Evolutionary conservation across 1,139 yeast species (phyloP).

Genomic region (Hyphopichia buzzinii): DNA sequence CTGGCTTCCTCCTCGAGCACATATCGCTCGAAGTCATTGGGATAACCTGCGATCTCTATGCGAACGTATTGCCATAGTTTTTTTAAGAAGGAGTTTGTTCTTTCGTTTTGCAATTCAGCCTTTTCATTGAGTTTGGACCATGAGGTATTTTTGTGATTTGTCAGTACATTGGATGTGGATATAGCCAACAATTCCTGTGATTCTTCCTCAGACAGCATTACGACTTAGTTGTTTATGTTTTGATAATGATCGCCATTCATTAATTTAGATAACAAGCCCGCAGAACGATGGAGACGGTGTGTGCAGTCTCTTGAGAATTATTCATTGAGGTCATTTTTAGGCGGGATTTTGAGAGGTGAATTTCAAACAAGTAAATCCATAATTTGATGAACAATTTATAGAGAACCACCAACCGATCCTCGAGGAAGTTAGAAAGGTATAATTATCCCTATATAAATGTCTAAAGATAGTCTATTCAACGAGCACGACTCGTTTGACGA

Average conservation of each 20-base stretch:
- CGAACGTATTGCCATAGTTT: conserved; percentile 28
- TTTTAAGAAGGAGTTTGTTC: conserved; percentile 20
- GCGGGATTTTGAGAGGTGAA: conserved; percentile 8
- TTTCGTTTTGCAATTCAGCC: not conserved
- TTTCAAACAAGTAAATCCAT: too few relatives aligned
- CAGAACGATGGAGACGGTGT: too few relatives aligned
- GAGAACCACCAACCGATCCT: too few relatives aligned
- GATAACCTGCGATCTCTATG: conserved; percentile 20
- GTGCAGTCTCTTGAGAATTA: conserved; percentile 1
- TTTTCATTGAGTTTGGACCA: not conserved
- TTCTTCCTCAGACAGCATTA: conserved; percentile 10
- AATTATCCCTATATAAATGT: too few relatives aligned
- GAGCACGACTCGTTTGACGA: conserved; percentile 40
- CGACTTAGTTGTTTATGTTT: not conserved
- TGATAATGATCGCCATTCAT: too few relatives aligned
- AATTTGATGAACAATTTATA: too few relatives aligned
- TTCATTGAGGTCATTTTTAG: conserved; percentile 6
- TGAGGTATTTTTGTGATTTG: not conserved
- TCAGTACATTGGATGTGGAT: conserved; percentile 5
- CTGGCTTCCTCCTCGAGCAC: conserved; percentile 47
- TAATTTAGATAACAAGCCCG: too few relatives aligned
- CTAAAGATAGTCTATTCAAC: conserved; percentile 1
- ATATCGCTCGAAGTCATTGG: conserved; percentile 38
- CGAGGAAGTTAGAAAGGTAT: too few relatives aligned
- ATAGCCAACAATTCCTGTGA: conserved; percentile 13